Percentiles rank a stretch among this genome's conserved stretches.
These are phyloP conservation scores for Erucastrum elatum DNA, from an alignment of 345 rosid genomes.

Conservation along the genomic window DNA sequence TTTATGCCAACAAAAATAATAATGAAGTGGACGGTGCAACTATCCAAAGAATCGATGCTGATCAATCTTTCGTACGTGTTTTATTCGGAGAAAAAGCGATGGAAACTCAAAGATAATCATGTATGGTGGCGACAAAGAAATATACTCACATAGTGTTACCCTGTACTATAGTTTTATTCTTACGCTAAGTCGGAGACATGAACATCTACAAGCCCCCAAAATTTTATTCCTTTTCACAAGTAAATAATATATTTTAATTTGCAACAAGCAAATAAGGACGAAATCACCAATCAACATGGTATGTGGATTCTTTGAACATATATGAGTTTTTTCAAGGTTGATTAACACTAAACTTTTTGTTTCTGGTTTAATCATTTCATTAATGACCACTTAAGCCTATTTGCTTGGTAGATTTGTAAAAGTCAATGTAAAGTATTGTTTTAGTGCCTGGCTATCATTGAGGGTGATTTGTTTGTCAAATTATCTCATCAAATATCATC, in stretches of 20 bases:
- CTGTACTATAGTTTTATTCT: conserved; percentile 27
- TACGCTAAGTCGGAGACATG: conserved; percentile 28
- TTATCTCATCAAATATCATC: conserved; percentile 9
- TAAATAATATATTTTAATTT: background rate
- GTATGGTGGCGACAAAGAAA: conserved; percentile 16
- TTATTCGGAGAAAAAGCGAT: conserved; percentile 13
- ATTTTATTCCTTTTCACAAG: conserved; percentile 12
- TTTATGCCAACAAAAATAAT: background rate
- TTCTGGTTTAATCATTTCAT: conserved; percentile 15
- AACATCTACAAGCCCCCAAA: conserved; percentile 26
- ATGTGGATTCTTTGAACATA: conserved; percentile 36
- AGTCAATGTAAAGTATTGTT: conserved; percentile 19
- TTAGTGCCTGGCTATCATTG: conserved; percentile 19
- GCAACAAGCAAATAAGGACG: conserved; percentile 19
- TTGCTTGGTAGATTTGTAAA: conserved; percentile 26
- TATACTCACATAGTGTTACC: conserved; percentile 14
- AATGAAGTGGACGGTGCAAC: conserved; percentile 27
- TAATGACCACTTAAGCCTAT: conserved; percentile 8
- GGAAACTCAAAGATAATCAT: background rate
- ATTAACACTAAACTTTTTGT: background rate
- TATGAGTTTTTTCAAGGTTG: conserved; percentile 5
- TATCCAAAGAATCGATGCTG: conserved; percentile 25
- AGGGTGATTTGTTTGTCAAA: conserved; percentile 24
- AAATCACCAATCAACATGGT: conserved; percentile 19
- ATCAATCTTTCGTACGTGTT: conserved; percentile 32